Evolutionary conservation across 1,284 basidiomycete species (phyloP).

Genomic region (Amylostereum areolatum): DNA sequence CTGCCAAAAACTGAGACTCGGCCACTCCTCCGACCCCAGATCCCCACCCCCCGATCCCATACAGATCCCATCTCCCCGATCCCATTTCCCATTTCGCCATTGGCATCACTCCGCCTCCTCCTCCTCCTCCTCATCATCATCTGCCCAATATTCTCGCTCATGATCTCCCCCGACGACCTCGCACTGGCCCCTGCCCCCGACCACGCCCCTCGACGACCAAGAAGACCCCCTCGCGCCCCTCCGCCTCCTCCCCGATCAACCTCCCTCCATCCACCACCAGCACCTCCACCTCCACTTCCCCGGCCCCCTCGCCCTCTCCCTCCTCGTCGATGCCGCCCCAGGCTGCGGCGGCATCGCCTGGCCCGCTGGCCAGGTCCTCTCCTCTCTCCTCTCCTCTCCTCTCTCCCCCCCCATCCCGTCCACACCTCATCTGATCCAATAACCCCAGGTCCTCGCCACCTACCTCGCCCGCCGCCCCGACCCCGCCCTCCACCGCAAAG

Average conservation of each 20-base stretch:
- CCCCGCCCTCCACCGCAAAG: slow-evolving; percentile 42
- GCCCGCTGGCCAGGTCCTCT: slow-evolving; percentile 83
- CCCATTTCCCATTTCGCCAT: no score
- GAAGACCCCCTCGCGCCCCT: slow-evolving; percentile 66
- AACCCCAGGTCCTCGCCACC: slow-evolving; percentile 60
- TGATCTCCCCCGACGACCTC: neutral
- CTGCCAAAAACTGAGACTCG: no score
- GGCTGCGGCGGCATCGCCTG: slow-evolving; percentile 91
- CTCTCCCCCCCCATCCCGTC: neutral
- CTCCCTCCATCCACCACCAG: slow-evolving; percentile 44
- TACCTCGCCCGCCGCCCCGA: slow-evolving; percentile 62
- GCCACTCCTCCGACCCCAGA: no score
- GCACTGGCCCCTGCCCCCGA: neutral
- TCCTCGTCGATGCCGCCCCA: slow-evolving; percentile 71
- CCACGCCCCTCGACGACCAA: slow-evolving; percentile 24
- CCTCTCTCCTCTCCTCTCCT: slow-evolving; percentile 15
- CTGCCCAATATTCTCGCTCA: neutral
- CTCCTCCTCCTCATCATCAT: neutral
- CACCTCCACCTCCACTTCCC: slow-evolving; percentile 43
- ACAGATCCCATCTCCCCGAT: no score
- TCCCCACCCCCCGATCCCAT: no score
- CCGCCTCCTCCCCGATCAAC: slow-evolving; percentile 54
- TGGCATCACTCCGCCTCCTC: no score
- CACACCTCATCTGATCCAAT: neutral
- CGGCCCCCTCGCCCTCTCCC: slow-evolving; percentile 33